Evolutionary conservation across 2,329 filamentous ascomycete species (phyloP), one percentile per base, ranked within the genome.

Genomic region (Fusarium transvaalense): DNA sequence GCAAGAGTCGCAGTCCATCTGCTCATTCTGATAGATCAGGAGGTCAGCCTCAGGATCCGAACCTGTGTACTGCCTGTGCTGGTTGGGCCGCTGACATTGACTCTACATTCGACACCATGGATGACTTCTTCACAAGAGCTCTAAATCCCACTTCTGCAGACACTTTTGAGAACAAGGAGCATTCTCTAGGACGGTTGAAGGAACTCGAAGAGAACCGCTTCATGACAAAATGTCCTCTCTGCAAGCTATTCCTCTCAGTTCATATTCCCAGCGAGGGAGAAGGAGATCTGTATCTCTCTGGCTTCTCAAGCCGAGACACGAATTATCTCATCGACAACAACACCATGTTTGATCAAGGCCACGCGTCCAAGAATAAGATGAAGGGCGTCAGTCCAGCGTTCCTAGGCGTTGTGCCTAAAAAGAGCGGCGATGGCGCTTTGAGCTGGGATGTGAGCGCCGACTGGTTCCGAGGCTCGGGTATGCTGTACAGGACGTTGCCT

Each of bases 1-100:
- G 77, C 42, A 77, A 73, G 64, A 79, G 77, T 54, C 77, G 77
- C 37, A 78, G 77, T 34, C 76, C 77, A 6, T 79, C 77, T 31
- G 75, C 76, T 5, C 74, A 78, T 64, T 79, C 77, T 5, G 77
- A 78, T 42, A 68, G 68, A 37, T 76, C 71, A 25, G 74, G 68
- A 55, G 68, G 74, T 34, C 61, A 63, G 43, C 52, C 72, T 23
- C 65, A 77, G 15, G 77, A 79, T 25, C 75, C 76, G 4, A 72
- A 74, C 13, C 67, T 79, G 23, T 79, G 77, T 55, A 59, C 61
- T 14, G 62, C 71, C 4, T 79, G 77, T 55, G 73, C 76, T 23
- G 74, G 76, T 14, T 73, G 78, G 60, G 77, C 77, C 0, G 74
- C 73, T 12, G 77, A 79, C 39, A 75, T 79, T 41, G 77, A 78